Conservation (phyloP, 306 rosid species). For the Amphicarpaea edgeworthii region DNA sequence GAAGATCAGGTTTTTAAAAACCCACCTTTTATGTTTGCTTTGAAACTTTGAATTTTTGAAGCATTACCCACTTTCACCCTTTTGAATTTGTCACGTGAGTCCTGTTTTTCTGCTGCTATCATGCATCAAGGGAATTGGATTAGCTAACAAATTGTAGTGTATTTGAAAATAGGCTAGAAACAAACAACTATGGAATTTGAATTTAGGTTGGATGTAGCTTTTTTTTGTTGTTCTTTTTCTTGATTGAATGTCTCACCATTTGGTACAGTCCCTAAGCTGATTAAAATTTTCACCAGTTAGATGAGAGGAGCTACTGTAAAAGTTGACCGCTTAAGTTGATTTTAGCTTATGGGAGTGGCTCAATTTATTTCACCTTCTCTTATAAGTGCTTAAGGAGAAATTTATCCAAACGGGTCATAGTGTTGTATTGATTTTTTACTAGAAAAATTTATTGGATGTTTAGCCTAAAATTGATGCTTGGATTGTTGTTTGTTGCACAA, state of each 20-base stretch:
- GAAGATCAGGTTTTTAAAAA: slow-evolving; percentile 64
- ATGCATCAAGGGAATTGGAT: not conserved
- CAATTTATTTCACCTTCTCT: not conserved
- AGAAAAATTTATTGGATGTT: slow-evolving; percentile 5
- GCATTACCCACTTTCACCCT: slow-evolving; percentile 24
- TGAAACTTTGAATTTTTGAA: slow-evolving; percentile 8
- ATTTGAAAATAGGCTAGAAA: slow-evolving; percentile 20
- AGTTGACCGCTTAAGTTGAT: not conserved
- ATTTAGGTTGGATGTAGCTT: not conserved
- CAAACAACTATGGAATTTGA: not conserved
- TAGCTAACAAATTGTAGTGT: slow-evolving; percentile 30
- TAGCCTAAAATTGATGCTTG: slow-evolving; percentile 12
- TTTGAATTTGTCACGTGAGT: slow-evolving; percentile 31
- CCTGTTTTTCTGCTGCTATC: not conserved
- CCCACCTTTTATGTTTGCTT: not conserved
- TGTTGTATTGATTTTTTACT: slow-evolving; percentile 31
- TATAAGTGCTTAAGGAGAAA: not conserved
- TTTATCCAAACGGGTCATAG: not conserved
- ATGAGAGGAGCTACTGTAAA: not conserved
- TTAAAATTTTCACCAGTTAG: not conserved
- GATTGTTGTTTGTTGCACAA: not conserved
- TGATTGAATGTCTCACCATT: not conserved
- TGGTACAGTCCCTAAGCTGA: not conserved
- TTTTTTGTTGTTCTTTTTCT: not conserved
- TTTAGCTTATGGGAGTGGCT: not conserved